phyloP scores from a whole-genome alignment of 2,329 filamentous ascomycete species.

The Fusarium praegraminearum region DNA sequence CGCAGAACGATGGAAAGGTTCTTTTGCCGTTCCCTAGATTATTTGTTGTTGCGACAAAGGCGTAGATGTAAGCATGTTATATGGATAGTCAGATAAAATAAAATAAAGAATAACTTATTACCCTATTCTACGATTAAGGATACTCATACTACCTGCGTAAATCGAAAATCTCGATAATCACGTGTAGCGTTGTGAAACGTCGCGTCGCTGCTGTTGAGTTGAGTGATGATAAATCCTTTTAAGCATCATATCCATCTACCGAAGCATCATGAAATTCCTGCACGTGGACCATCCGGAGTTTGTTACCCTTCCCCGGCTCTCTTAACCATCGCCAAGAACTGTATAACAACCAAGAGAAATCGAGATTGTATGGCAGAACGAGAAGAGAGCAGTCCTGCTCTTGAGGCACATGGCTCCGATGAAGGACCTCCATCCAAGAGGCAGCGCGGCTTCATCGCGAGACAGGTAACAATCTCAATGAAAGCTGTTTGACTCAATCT shows the following conservation, averaged over 20 bases:
- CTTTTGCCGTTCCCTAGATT: slow-evolving; percentile 67
- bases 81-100: background rate
- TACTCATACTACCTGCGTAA: fast-evolving
- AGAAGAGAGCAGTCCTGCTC: slow-evolving; percentile 19
- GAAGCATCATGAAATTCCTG: background rate
- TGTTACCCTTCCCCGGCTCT: slow-evolving; percentile 23
- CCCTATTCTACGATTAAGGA: fast-evolving
- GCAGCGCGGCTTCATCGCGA: slow-evolving; percentile 34
- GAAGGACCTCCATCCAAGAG: slow-evolving; percentile 26
- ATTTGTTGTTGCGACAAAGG: slow-evolving; percentile 62
- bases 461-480: slow-evolving; percentile 12
- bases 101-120: background rate
- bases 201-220: background rate
- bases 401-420: slow-evolving; percentile 21
- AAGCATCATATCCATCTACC: background rate
- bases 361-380: slow-evolving; percentile 21
- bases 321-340: background rate
- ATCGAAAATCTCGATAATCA: too few species aligned
- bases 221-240: background rate
- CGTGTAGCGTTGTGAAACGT: background rate
- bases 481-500: background rate
- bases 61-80: background rate
- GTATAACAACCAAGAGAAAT: background rate
- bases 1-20: slow-evolving; percentile 63
- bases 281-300: slow-evolving; percentile 27